Evolutionary conservation across 192 early-diverging fungal species (phyloP), one percentile per base, ranked within the genome.

Genomic region (Mortierella claussenii): DNA sequence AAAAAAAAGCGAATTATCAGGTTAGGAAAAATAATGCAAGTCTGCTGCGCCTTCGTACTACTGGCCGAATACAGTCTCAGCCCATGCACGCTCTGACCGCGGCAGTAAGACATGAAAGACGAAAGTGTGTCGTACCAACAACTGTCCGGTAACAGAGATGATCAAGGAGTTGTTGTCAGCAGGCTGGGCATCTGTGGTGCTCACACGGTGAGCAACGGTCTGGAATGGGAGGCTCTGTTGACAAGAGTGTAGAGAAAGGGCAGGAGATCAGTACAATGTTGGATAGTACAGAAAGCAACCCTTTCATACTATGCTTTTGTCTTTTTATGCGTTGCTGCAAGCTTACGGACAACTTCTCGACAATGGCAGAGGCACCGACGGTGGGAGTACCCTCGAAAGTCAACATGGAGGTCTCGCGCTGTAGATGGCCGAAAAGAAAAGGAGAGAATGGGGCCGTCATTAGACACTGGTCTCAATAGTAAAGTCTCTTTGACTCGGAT

Each of bases 61-160:
- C n/a, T n/a, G n/a, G n/a, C n/a, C n/a, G n/a, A n/a, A n/a, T n/a
- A n/a, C n/a, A n/a, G n/a, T n/a, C n/a, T n/a, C n/a, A n/a, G n/a
- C n/a, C n/a, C n/a, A n/a, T n/a, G n/a, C n/a, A n/a, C n/a, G n/a
- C n/a, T n/a, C n/a, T n/a, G n/a, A n/a, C n/a, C n/a, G n/a, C n/a
- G n/a, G n/a, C n/a, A n/a, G n/a, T n/a, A n/a, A n/a, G n/a, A n/a
- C n/a, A 7, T 34, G 10, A 18, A 48, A 15, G 18, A 8, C 15
- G 6, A 24, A 24, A 48, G 23, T 1, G 34, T 21, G 31, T 3
- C 79, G 28, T 85, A 92, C 91, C 79, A 93, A 75, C 21, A 98
- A 85, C 78, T 93, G 92, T 55, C 97, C 97, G 33, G 95, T 95
- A 18, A 98, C 95, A 26, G 73, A 62, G 40, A 98, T 91, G 32